Percentiles rank a stretch among this genome's conserved stretches.
Conservation (phyloP, 2,329 filamentous ascomycete genomes). For the Amauroascus verrucosus region DNA sequence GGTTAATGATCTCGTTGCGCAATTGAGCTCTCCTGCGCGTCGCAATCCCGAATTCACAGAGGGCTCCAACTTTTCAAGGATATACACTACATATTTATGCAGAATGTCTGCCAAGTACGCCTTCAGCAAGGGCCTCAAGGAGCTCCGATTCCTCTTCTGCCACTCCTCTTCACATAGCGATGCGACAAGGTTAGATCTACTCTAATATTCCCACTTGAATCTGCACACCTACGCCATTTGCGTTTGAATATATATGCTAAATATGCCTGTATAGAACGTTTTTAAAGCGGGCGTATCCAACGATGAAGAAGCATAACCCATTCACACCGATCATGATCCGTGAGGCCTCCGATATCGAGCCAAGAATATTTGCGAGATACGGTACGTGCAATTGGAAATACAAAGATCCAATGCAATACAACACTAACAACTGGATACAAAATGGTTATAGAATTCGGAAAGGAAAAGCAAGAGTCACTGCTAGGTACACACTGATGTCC, state of each 20-base stretch:
- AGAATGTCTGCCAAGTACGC: constrained; percentile 87
- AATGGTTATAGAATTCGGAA: constrained; percentile 47
- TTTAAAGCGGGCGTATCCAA: constrained; percentile 81
- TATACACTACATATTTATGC: constrained; percentile 15
- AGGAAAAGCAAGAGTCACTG: constrained; percentile 56
- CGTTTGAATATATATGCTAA: neutral
- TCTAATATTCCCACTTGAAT: neutral
- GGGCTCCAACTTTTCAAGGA: neutral
- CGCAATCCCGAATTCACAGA: neutral
- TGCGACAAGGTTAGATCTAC: constrained; percentile 59
- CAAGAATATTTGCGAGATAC: constrained; percentile 85
- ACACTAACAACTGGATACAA: neutral
- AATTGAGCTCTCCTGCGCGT: constrained; percentile 11
- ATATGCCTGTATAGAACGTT: constrained; percentile 55
- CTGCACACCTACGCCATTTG: neutral
- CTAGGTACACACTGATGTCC: constrained; percentile 37
- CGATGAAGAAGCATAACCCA: constrained; percentile 99
- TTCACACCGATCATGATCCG: constrained; percentile 87
- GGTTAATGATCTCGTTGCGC: constrained; percentile 1
- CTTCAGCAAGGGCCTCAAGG: constrained; percentile 79
- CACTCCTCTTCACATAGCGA: constrained; percentile 87
- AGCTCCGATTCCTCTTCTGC: constrained; percentile 95
- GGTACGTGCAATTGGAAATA: constrained; percentile 46
- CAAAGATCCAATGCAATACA: neutral
- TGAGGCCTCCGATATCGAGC: constrained; percentile 74